These are phyloP conservation scores for Fusarium sp. DNA, from an alignment of 2,329 filamentous ascomycete genomes.

Conservation along the genomic window DNA sequence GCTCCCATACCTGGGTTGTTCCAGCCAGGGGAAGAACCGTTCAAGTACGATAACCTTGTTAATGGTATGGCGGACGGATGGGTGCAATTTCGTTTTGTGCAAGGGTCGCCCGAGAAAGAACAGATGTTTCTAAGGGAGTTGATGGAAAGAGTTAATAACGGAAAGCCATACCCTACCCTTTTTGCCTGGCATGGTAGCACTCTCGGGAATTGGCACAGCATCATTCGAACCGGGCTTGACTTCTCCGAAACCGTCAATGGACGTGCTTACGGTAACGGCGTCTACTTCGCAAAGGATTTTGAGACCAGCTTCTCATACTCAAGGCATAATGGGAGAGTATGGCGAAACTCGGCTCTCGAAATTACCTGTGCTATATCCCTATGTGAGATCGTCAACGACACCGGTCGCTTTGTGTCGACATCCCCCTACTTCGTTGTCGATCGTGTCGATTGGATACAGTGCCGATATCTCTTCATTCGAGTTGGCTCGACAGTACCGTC, in stretches of 20 bases:
- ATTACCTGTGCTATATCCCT: constrained; percentile 73
- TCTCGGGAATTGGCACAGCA: constrained; percentile 87
- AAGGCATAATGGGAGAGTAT: constrained; percentile 50
- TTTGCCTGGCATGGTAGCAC: constrained; percentile 89
- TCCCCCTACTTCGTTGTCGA: constrained; percentile 76
- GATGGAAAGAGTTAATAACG: constrained; percentile 49
- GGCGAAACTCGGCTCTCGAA: constrained; percentile 75
- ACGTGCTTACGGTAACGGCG: constrained; percentile 79
- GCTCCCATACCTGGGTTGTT: constrained; percentile 52
- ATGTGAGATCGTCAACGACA: constrained; percentile 86
- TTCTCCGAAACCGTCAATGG: constrained; percentile 73
- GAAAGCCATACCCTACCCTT: constrained; percentile 70
- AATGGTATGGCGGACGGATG: constrained; percentile 69
- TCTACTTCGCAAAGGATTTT: constrained; percentile 74
- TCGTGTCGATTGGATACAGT: constrained; percentile 88
- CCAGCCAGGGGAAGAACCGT: neutral
- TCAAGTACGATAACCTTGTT: constrained; percentile 57
- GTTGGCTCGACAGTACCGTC: neutral
- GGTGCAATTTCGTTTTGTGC: constrained; percentile 87
- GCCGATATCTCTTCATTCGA: constrained; percentile 79
- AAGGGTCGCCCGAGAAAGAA: constrained; percentile 90
- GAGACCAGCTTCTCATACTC: constrained; percentile 25
- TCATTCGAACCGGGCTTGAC: constrained; percentile 84
- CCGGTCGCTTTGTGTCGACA: constrained; percentile 66
- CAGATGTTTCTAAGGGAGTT: constrained; percentile 76